A percentile compares a stretch with the other conserved stretches of the same genome.
phyloP scores from a whole-genome alignment of 257 asterid species.

The Cordia subcordata region DNA sequence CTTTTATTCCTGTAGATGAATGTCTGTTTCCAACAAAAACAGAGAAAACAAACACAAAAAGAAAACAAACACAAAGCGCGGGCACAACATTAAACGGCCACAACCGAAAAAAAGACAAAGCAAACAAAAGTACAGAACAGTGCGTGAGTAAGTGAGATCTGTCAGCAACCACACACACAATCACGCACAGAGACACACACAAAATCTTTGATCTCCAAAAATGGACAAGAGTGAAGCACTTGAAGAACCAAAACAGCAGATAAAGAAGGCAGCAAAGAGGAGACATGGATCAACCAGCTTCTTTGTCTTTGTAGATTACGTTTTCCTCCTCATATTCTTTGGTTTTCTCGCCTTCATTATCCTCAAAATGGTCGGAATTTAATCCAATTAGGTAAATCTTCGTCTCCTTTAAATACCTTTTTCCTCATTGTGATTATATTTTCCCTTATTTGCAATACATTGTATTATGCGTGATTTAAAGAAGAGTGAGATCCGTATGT shows the following conservation, averaged over 20 bases:
- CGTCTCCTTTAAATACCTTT: background rate
- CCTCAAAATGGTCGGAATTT: slow-evolving; percentile 50
- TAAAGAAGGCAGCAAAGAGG: slow-evolving; percentile 31
- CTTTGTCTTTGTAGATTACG: slow-evolving; percentile 32
- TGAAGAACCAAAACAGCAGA: slow-evolving; percentile 29
- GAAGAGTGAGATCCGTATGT: no score
- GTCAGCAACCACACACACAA: background rate
- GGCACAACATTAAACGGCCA: no score
- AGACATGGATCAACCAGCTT: slow-evolving; percentile 31
- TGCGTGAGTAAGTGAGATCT: background rate
- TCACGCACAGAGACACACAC: background rate
- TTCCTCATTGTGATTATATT: background rate
- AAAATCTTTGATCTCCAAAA: slow-evolving; percentile 7
- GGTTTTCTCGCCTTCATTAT: slow-evolving; percentile 58
- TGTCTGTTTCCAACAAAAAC: no score
- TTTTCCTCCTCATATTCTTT: slow-evolving; percentile 62
- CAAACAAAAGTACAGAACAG: background rate
- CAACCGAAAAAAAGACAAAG: no score
- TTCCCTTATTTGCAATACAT: background rate
- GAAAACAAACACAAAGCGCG: no score
- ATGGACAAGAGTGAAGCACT: slow-evolving; percentile 43
- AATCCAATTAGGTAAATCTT: slow-evolving; percentile 32
- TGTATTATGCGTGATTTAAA: no score
- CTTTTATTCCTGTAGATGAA: no score
- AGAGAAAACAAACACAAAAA: no score